Evolutionary conservation across 331 rosid genomes (phyloP), one percentile per base, ranked within the genome.

Genomic region (Dryas integrifolia): DNA sequence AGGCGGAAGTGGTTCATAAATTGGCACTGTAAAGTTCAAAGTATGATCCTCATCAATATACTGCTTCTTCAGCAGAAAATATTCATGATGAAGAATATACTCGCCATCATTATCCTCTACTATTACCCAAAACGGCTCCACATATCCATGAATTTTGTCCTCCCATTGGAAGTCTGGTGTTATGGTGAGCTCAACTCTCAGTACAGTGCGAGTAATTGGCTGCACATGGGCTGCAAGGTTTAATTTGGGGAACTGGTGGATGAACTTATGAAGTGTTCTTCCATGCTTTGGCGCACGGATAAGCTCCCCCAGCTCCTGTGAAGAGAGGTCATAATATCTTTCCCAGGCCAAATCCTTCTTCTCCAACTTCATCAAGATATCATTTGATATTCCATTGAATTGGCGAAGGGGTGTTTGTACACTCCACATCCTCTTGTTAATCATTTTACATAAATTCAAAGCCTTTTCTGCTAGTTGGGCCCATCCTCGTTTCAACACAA

Each of bases 101-200:
- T 94, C 98, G 5, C 97, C 96, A 60, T 94, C 98, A 72, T 85
- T 89, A 82, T 94, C 97, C 92, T 94, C 98, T 83, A 94, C 97
- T 76, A 94, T 87, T 59, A 94, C 90, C 97, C 98, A 94, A 82
- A 91, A 91, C 39, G 97, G 96, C 83, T 94, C 97, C 59, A 91
- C 97, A 77, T 86, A 94, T 64, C 98, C 98, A 75, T 90, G 98
- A 77, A 92, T 72, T 77, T 87, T 87, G 84, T 92, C 98, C 71
- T 92, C 98, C 98, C 98, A 91, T 46, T 91, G 87, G 70, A 94
- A 94, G 83, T 91, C 97, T 0, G 98, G 98, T 45, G 98, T 94
- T 67, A 94, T 82, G 2, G 73, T 86, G 72, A 94, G 97, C 88
- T 94, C 98, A 71, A 94, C 96, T 88, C 92, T 82, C 91, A 94